A percentile compares a stretch with the other conserved stretches of the same genome.
These are phyloP conservation scores for Ramichloridium luteum DNA, from an alignment of 2,329 filamentous ascomycete species.

Conservation along the genomic window DNA sequence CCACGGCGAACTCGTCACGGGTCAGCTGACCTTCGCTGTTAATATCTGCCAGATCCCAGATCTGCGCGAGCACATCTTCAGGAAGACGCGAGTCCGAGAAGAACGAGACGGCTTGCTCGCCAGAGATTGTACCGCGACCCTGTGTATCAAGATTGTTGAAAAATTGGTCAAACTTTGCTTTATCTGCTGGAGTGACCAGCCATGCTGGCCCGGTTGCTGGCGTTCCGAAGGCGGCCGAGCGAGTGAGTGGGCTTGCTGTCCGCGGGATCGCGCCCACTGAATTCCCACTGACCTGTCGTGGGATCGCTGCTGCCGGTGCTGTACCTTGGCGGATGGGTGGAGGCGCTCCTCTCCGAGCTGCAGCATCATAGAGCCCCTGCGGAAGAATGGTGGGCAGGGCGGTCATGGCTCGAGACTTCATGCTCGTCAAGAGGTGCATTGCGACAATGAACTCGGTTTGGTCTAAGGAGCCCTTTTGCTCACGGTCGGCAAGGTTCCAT, in stretches of 20 bases:
- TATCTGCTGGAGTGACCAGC: conserved; percentile 73
- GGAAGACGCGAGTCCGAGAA: conserved; percentile 83
- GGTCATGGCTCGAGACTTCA: conserved; percentile 71
- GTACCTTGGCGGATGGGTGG: conserved; percentile 22
- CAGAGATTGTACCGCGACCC: conserved; percentile 72
- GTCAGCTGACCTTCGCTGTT: conserved; percentile 76
- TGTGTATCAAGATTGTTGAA: conserved; percentile 74
- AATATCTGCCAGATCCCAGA: conserved; percentile 78
- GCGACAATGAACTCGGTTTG: conserved; percentile 92
- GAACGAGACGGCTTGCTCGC: conserved; percentile 88
- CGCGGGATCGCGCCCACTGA: conserved; percentile 33
- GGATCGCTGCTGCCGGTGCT: conserved; percentile 46
- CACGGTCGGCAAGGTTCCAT: conserved; percentile 89
- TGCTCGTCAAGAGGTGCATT: conserved; percentile 91
- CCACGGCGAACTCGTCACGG: conserved; percentile 87
- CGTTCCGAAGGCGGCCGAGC: conserved; percentile 31
- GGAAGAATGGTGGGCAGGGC: conserved; percentile 70
- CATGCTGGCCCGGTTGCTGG: conserved; percentile 55
- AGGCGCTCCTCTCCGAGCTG: conserved; percentile 52
- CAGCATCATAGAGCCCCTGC: conserved; percentile 79
- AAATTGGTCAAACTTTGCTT: conserved; percentile 74
- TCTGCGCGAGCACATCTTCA: conserved; percentile 80
- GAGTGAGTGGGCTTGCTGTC: conserved; percentile 48
- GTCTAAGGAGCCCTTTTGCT: conserved; percentile 77
- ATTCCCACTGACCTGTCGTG: conserved; percentile 67